Base-by-base conservation (phyloP, 768 basidiomycete genomes). In the Lyophyllum decastes region DNA sequence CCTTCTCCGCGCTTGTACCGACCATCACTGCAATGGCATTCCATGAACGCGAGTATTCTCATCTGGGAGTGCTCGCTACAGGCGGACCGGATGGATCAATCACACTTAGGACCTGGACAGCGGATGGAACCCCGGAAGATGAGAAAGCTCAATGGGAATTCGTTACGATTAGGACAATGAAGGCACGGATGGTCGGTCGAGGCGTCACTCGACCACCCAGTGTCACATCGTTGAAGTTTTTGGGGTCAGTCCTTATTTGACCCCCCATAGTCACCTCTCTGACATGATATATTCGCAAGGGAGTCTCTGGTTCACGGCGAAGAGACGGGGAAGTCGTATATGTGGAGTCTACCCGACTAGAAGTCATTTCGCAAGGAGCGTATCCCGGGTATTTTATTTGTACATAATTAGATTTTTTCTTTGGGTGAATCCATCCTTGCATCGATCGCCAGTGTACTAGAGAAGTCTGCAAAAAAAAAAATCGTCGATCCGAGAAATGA, bases 1-100 rank as follows among this genome's bases (percentile, higher is more conserved):
- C 75, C 4, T 77, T 78, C 38, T 78, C 79, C 1, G 53, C 73
- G 6, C 73, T 82, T 17, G 78, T 78, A 2, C 82, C 83, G 0
- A 76, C 75, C 3, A 87, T 95, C 53, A 89, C 88, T 0, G 87
- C 90, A 0, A 72, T 97, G 50, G 87, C 89, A 0, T 96, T 96
- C 75, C 89, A 93, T 58, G 92, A 95, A 66, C 84, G 95, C 33
- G 95, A 96, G 65, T 96, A 91, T 69, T 86, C 90, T 0, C 79
- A 82, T 59, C 75, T 85, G 0, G 91, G 91, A 4, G 78, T 94
- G 4, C 78, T 97, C n/a, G 93, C 92, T 0, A 88, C 88, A 0
- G 92, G 92, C 2, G 82, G 86, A 5, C 77, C 85, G 0, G 90
- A 92, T 61, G 90, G 92, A 7, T 81, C 85, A 2, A 87, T 94